Evolutionary conservation across 2,329 filamentous ascomycete species (phyloP).

Genomic region (Colletotrichum filicis): DNA sequence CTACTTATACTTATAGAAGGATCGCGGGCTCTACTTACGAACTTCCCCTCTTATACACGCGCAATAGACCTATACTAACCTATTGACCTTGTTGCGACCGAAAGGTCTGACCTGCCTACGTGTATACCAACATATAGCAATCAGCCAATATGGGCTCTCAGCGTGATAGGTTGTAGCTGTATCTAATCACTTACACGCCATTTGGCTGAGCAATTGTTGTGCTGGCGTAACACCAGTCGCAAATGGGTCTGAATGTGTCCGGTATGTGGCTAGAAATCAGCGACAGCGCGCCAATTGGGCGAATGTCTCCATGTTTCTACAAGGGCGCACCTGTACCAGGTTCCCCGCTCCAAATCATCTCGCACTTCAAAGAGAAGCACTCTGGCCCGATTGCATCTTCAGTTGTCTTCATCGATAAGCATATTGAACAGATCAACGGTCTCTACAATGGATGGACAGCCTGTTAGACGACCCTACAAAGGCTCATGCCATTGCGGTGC

Average conservation of each 20-base stretch:
- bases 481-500: constrained; percentile 61
- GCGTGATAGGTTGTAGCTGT: too few species aligned
- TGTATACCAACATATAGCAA: too few species aligned
- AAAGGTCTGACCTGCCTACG: too few species aligned
- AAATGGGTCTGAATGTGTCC: neutral
- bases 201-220: neutral
- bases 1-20: too few species aligned
- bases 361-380: neutral
- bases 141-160: too few species aligned
- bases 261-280: neutral
- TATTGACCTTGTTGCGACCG: too few species aligned
- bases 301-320: neutral
- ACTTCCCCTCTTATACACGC: too few species aligned
- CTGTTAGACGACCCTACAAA: constrained; percentile 38
- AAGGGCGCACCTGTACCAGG: neutral
- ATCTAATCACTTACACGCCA: too few species aligned
- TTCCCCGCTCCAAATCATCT: neutral
- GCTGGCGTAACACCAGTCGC: neutral
- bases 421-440: too few species aligned
- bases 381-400: neutral
- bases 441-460: neutral
- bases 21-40: too few species aligned
- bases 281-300: neutral
- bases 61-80: too few species aligned
- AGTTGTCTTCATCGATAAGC: too few species aligned